A percentile compares a stretch with the other conserved stretches of the same genome.
Conservation (phyloP, 208 protist species). For the Acanthamoeba polyphaga region DNA sequence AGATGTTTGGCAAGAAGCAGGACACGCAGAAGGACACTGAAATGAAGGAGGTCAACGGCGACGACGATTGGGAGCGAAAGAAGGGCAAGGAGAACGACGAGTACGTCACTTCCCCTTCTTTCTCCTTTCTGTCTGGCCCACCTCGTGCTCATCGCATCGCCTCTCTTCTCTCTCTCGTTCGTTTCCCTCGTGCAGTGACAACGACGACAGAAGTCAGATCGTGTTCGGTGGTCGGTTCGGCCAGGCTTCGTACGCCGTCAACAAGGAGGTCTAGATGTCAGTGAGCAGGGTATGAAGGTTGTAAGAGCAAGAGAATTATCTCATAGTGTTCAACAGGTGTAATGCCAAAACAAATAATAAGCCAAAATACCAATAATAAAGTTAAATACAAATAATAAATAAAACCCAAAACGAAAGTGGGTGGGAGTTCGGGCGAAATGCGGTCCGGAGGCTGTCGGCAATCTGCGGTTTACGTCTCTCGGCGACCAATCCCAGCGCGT, state of each 20-base stretch:
- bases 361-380: no score
- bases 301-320: no score
- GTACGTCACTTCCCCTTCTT: background rate
- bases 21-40: background rate
- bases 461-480: background rate
- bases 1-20: background rate
- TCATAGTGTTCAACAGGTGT: no score
- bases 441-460: background rate
- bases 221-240: slow-evolving; percentile 40
- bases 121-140: background rate
- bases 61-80: slow-evolving; percentile 23
- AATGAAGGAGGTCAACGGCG: background rate
- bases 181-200: background rate
- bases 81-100: slow-evolving; percentile 62
- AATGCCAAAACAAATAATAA: no score
- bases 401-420: no score
- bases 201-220: slow-evolving; percentile 3
- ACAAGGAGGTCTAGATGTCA: background rate
- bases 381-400: no score
- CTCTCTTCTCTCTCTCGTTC: background rate
- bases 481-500: background rate
- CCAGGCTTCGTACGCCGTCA: background rate
- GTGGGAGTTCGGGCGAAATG: background rate
- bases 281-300: no score
- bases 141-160: background rate